Evolutionary conservation across 2,329 filamentous ascomycete species (phyloP).

Genomic region (Aschersonia sp.): DNA sequence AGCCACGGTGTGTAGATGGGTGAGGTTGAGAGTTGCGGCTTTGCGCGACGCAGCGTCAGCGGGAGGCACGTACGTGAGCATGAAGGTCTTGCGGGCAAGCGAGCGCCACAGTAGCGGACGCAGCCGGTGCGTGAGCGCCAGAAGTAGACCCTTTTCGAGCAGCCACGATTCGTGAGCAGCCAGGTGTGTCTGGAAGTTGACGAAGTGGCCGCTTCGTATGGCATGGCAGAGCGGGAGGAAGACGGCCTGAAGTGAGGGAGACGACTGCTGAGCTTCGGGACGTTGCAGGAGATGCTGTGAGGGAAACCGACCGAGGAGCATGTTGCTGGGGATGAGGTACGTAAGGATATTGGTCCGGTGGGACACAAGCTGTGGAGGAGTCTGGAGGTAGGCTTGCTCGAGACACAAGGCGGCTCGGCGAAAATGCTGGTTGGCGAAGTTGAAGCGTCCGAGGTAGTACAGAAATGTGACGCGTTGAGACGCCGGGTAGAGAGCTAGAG

Average conservation of each 20-base stretch:
- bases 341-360: constrained; percentile 72
- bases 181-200: constrained; percentile 57
- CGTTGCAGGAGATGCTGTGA: constrained; percentile 49
- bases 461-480: constrained; percentile 83
- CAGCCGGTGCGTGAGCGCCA: constrained; percentile 62
- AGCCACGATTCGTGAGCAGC: constrained; percentile 57
- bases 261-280: constrained; percentile 33
- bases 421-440: constrained; percentile 76
- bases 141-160: constrained; percentile 57
- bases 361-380: constrained; percentile 41
- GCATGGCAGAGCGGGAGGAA: constrained; percentile 64
- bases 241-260: constrained; percentile 38
- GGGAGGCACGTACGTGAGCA: constrained; percentile 62
- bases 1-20: constrained; percentile 51
- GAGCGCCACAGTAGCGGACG: constrained; percentile 77
- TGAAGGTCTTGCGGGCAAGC: constrained; percentile 62
- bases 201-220: constrained; percentile 60
- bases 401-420: constrained; percentile 61
- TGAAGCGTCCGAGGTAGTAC: constrained; percentile 85
- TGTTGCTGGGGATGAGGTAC: constrained; percentile 69
- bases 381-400: constrained; percentile 66
- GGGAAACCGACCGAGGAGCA: constrained; percentile 76
- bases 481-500: constrained; percentile 68
- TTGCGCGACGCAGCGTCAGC: constrained; percentile 36
- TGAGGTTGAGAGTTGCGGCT: constrained; percentile 62